Percentiles rank a stretch among this genome's conserved stretches.
phyloP scores from a whole-genome alignment of 2,329 filamentous ascomycete species.

The Trichoderma simmonsii region DNA sequence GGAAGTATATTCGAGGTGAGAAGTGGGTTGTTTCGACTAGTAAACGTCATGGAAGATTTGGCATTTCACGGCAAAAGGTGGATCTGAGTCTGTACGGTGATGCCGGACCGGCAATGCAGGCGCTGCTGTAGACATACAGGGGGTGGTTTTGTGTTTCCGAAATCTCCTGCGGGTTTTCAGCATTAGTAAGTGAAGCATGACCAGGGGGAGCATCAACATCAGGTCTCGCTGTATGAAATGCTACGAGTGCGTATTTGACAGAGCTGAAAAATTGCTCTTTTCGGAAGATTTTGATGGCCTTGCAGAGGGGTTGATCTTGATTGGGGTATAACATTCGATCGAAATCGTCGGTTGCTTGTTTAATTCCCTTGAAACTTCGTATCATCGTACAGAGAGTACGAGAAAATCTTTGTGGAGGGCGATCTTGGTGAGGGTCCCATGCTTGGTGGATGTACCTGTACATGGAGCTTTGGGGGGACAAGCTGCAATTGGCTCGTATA shows the following conservation, averaged over 20 bases:
- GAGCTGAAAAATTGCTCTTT: not conserved
- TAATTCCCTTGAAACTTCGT: not conserved
- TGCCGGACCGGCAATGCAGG: constrained; percentile 12
- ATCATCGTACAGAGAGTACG: not conserved
- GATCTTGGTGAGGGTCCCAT: not conserved
- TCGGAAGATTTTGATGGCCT: not conserved
- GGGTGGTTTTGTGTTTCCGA: not conserved
- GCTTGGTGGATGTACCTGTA: not conserved
- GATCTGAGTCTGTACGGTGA: not conserved
- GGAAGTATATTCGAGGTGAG: not conserved
- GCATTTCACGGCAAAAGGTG: not conserved
- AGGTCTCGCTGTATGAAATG: not conserved
- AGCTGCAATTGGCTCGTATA: not conserved
- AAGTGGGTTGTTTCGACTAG: not conserved
- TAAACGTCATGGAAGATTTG: constrained; percentile 1
- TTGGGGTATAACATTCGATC: not conserved
- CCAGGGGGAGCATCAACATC: not conserved
- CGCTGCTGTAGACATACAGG: not conserved
- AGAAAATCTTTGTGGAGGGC: not conserved
- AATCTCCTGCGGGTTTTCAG: not conserved
- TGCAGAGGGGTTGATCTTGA: not conserved
- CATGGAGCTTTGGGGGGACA: not conserved
- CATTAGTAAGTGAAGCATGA: not conserved
- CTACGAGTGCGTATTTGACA: not conserved
- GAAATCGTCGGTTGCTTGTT: not conserved